A percentile compares a stretch with the other conserved stretches of the same genome.
Conservation (phyloP, 345 rosid genomes). For the Barbarea vulgaris region DNA sequence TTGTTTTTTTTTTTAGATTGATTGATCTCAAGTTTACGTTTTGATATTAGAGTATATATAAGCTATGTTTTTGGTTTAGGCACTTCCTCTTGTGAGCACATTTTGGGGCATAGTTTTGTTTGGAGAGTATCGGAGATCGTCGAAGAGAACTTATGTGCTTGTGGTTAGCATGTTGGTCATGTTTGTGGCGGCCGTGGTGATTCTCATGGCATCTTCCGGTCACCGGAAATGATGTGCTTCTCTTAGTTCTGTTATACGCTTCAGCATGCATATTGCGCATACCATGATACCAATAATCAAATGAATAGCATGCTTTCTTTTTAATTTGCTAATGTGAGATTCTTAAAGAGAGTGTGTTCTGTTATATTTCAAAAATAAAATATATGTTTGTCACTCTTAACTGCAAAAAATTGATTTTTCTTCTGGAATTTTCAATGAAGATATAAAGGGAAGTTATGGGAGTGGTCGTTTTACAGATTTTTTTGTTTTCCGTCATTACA, state of each 20-base stretch:
- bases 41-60: background rate
- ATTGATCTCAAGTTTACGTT: background rate
- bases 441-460: no score
- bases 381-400: no score
- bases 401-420: no score
- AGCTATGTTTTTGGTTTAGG: slow-evolving; percentile 50
- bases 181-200: slow-evolving; percentile 73
- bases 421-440: no score
- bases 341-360: no score
- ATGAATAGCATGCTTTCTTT: background rate
- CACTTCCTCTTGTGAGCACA: slow-evolving; percentile 90
- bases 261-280: background rate
- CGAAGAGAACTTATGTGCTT: slow-evolving; percentile 62
- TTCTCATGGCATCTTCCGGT: slow-evolving; percentile 86
- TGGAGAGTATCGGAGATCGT: slow-evolving; percentile 82
- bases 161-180: slow-evolving; percentile 66
- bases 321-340: no score
- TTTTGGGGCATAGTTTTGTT: slow-evolving; percentile 82
- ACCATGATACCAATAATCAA: background rate
- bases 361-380: no score
- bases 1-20: background rate
- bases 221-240: slow-evolving; percentile 51
- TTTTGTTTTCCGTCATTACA: no score
- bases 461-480: no score
- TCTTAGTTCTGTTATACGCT: slow-evolving; percentile 13